Evolutionary conservation across 805 yeast genomes (phyloP).

Genomic region (Vanderwaltozyma tropicalis): DNA sequence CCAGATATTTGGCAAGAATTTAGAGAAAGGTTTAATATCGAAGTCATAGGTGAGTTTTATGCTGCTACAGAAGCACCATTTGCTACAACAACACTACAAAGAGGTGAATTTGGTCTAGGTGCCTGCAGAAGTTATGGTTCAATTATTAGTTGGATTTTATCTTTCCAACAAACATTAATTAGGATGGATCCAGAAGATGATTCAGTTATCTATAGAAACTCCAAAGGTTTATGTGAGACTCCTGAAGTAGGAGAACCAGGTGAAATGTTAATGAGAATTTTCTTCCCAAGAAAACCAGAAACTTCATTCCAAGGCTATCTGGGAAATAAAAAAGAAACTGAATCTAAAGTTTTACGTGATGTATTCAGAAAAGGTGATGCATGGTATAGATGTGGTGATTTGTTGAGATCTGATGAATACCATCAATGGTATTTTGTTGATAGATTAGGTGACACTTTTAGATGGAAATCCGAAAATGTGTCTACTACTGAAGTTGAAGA

Average conservation of each 20-base stretch:
- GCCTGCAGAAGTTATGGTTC: constrained; percentile 77
- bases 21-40: constrained; percentile 64
- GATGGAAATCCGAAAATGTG: constrained; percentile 96
- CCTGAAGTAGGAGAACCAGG: constrained; percentile 65
- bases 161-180: constrained; percentile 48
- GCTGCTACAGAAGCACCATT: constrained; percentile 91
- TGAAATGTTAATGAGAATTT: constrained; percentile 70
- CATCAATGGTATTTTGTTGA: constrained; percentile 78
- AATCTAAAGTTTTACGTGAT: constrained; percentile 59
- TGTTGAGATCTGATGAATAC: constrained; percentile 56
- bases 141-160: constrained; percentile 40
- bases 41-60: constrained; percentile 79
- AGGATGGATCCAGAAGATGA: constrained; percentile 77
- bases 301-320: constrained; percentile 82
- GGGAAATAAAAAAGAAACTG: constrained; percentile 70
- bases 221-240: constrained; percentile 48
- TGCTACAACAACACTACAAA: constrained; percentile 73
- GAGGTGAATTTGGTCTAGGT: constrained; percentile 73
- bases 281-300: constrained; percentile 52
- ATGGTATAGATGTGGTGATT: constrained; percentile 82
- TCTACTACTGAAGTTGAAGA: constrained; percentile 90
- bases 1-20: constrained; percentile 80
- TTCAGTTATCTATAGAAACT: constrained; percentile 57
- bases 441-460: constrained; percentile 86
- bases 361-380: constrained; percentile 84